Evolutionary conservation across 2,329 filamentous ascomycete species (phyloP), one percentile per base, ranked within the genome.

Genomic region (Tetracladium maxilliforme): DNA sequence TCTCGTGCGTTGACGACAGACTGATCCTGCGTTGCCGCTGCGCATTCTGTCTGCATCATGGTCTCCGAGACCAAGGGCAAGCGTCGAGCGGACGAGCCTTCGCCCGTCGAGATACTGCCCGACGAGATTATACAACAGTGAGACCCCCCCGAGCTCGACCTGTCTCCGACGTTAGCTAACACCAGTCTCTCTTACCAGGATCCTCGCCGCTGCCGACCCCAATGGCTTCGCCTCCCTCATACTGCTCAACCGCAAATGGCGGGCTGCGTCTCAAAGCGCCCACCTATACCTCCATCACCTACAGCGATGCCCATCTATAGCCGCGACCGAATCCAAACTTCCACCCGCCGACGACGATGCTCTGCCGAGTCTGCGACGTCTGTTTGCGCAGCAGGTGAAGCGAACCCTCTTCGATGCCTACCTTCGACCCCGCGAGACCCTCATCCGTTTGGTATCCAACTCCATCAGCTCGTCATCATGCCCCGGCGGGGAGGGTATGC

Each of bases 401-500:
- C 67, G 78, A 29, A 82, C 81, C 49, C 58, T 83, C 24, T 87
- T 86, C 44, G 71, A 81, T 37, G 70, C 74, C 18, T 86, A 81
- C 44, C 47, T 83, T 25, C 67, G 76, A 11, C 80, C 81, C 4
- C 64, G 52, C 30, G 62, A 67, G 40, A 86, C 76, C 6, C 58
- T 80, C 22, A 66, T 92, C 40, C 86, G 78, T 43, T 59, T 93
- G 25, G 72, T 92, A 9, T 90, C 81, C 19, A 82, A 76, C 24
- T 84, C 79, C 6, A 81, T 81, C 37, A 87, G 79, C 44, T 86
- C 81, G 1, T 83, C 79, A 2, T 82, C 82, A 13, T 66, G 67
- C 3, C 83, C 82, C 2, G 77, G 78, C 17, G 80, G 81, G 16
- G 83, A 92, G 47, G 81, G 81, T 22, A 81, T 92, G 54, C 78